These are phyloP conservation scores for Lentinula detonsa DNA, from an alignment of 768 basidiomycete species.

Conservation along the genomic window DNA sequence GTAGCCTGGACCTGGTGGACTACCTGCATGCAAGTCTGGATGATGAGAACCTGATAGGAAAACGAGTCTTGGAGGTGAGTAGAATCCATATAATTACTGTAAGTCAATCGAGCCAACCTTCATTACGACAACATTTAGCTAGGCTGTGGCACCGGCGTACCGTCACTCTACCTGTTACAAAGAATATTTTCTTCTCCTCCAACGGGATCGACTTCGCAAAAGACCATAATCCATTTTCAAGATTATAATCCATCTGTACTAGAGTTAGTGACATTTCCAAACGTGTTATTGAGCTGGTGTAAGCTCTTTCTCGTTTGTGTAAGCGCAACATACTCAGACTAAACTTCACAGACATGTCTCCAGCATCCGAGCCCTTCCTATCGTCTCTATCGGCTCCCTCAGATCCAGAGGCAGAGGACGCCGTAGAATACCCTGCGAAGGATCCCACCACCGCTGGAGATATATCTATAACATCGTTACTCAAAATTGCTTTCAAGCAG, in stretches of 20 bases:
- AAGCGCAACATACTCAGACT: neutral
- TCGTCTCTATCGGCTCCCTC: conserved; percentile 4
- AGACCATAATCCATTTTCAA: conserved; percentile 71
- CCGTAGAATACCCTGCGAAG: conserved; percentile 15
- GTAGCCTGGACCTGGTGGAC: conserved; percentile 79
- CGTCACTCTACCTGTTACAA: conserved; percentile 68
- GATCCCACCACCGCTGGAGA: conserved; percentile 42
- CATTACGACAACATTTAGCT: conserved; percentile 38
- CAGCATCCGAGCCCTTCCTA: conserved; percentile 46
- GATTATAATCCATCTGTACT: conserved; percentile 87
- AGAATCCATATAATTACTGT: neutral
- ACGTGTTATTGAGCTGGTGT: conserved; percentile 81
- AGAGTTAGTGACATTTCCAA: conserved; percentile 73
- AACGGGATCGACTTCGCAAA: conserved; percentile 8
- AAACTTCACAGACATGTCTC: conserved; percentile 48
- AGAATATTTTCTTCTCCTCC: conserved; percentile 41
- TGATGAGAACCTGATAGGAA: conserved; percentile 30
- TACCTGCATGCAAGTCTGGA: conserved; percentile 40
- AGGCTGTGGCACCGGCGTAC: conserved; percentile 91
- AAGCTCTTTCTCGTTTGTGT: conserved; percentile 21
- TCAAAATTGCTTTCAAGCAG: conserved; percentile 57
- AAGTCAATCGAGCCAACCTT: too few species aligned
- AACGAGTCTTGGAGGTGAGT: conserved; percentile 69
- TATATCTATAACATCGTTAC: conserved; percentile 56
- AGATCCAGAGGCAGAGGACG: conserved; percentile 20